Percentiles rank a stretch among this genome's conserved stretches.
Conservation (phyloP, 2,329 filamentous ascomycete genomes). For the Aspergillus pseudoterreus region DNA sequence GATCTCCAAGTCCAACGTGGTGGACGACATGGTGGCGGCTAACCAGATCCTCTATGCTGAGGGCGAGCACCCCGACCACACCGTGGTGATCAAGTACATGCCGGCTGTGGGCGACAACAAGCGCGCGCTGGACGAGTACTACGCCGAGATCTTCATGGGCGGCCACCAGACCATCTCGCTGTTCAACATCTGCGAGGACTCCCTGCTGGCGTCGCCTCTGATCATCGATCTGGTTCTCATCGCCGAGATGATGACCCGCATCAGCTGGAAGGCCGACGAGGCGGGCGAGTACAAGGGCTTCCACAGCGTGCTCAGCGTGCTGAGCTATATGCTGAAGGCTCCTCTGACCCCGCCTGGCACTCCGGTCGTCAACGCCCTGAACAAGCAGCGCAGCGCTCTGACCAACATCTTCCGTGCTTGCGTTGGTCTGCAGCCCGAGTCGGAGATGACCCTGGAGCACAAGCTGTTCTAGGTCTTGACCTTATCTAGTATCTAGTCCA, state of each 20-base stretch:
- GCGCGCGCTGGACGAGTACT: slow-evolving; percentile 97
- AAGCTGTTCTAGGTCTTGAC: slow-evolving; percentile 69
- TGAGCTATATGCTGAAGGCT: slow-evolving; percentile 98
- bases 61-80: slow-evolving; percentile 95
- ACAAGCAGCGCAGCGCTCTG: slow-evolving; percentile 90
- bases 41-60: slow-evolving; percentile 86
- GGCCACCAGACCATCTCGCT: slow-evolving; percentile 97
- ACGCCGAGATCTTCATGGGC: slow-evolving; percentile 97
- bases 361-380: slow-evolving; percentile 90
- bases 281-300: slow-evolving; percentile 79
- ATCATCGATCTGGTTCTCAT: slow-evolving; percentile 95
- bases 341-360: slow-evolving; percentile 91
- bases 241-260: slow-evolving; percentile 97
- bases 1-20: slow-evolving; percentile 98
- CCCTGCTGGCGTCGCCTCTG: slow-evolving; percentile 86
- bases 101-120: slow-evolving; percentile 98
- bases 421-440: slow-evolving; percentile 93
- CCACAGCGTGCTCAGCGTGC: slow-evolving; percentile 92
- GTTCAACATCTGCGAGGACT: slow-evolving; percentile 99
- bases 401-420: slow-evolving; percentile 99
- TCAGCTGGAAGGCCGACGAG: slow-evolving; percentile 75
- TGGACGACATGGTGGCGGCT: slow-evolving; percentile 98
- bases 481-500: slow-evolving; percentile 6
- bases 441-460: slow-evolving; percentile 98
- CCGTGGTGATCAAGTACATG: slow-evolving; percentile 99